Conservation (phyloP, 1,284 basidiomycete genomes). For the Ustilago tritici region DNA sequence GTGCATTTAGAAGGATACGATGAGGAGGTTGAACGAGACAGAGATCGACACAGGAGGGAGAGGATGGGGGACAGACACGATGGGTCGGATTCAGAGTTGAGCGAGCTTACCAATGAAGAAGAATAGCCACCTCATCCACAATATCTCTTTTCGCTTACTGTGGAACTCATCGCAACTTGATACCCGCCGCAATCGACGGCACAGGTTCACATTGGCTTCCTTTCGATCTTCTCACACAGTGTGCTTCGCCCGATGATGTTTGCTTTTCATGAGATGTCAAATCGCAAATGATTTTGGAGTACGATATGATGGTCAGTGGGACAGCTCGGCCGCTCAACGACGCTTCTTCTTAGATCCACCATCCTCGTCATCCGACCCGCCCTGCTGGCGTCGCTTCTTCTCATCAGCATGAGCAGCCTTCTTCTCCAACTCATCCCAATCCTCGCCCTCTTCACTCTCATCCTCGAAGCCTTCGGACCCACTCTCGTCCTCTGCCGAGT, state of each 20-base stretch:
- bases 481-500: conserved; percentile 62
- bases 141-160: neutral
- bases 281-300: neutral
- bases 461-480: conserved; percentile 81
- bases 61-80: neutral
- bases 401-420: conserved; percentile 72
- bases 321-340: conserved; percentile 18
- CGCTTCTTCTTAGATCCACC: conserved; percentile 43
- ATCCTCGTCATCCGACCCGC: conserved; percentile 56
- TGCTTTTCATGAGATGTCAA: conserved; percentile 3
- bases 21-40: conserved; percentile 6
- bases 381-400: conserved; percentile 58
- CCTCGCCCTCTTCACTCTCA: conserved; percentile 75
- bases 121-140: neutral
- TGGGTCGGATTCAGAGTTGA: conserved; percentile 26
- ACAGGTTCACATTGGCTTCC: neutral
- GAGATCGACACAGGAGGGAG: conserved; percentile 6
- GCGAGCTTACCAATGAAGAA: conserved; percentile 26
- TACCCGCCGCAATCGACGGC: conserved; percentile 9
- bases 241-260: neutral
- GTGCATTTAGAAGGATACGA: conserved; percentile 44
- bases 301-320: neutral
- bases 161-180: neutral
- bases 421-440: conserved; percentile 93
- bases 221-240: neutral